These are phyloP conservation scores for Tulasnella sp. DNA, from an alignment of 768 basidiomycete genomes.

Conservation along the genomic window DNA sequence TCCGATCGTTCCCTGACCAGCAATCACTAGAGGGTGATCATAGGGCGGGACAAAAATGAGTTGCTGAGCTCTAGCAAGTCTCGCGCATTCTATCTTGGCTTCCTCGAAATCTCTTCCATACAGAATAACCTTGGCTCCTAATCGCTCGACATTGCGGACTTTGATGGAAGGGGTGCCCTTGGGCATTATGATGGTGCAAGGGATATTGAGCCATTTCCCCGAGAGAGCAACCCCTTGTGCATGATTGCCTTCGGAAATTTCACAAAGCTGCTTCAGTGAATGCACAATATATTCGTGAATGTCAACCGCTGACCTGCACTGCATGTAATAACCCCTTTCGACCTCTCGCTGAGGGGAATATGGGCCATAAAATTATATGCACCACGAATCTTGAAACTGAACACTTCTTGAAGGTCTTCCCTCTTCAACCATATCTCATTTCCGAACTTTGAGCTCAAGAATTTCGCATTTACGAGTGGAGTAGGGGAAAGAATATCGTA, in stretches of 20 bases:
- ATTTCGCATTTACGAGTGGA: conserved; percentile 72
- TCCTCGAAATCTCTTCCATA: conserved; percentile 90
- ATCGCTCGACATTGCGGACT: conserved; percentile 81
- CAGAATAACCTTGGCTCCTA: conserved; percentile 89
- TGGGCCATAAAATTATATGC: conserved; percentile 98
- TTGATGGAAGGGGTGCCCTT: conserved; percentile 90
- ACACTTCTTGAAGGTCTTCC: conserved; percentile 96
- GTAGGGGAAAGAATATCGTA: conserved; percentile 83
- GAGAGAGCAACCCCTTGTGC: conserved; percentile 96
- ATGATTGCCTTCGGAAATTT: conserved; percentile 62
- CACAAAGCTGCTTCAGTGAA: background rate
- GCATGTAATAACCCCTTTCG: conserved; percentile 96
- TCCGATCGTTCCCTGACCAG: conserved; percentile 89
- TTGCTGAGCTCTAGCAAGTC: conserved; percentile 62
- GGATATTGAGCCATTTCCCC: conserved; percentile 71
- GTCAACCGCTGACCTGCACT: conserved; percentile 72
- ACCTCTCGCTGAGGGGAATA: conserved; percentile 73
- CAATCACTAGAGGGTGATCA: conserved; percentile 92
- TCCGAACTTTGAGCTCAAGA: conserved; percentile 74
- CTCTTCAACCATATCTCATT: conserved; percentile 93
- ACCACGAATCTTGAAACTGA: conserved; percentile 96
- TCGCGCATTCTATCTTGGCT: conserved; percentile 86
- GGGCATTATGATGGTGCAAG: conserved; percentile 99
- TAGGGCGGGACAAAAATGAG: conserved; percentile 91
- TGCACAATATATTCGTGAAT: background rate